These are phyloP conservation scores for Penicillium paradoxum DNA, from an alignment of 495 filamentous ascomycete genomes.

Conservation along the genomic window DNA sequence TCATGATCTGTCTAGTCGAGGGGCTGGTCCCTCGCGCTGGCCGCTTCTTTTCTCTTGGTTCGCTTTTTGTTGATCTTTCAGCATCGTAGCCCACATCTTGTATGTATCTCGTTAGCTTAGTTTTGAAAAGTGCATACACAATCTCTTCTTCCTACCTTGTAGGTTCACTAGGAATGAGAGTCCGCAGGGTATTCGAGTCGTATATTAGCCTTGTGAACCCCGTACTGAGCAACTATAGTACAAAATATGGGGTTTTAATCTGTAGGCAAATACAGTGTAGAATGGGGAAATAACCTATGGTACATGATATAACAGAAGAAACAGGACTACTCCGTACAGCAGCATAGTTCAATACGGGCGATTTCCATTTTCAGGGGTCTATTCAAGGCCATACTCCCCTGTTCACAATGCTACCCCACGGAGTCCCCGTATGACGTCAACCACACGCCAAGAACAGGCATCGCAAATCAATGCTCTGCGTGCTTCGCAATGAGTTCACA, in stretches of 20 bases:
- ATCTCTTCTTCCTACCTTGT: not conserved
- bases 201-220: too few species aligned
- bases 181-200: too few species aligned
- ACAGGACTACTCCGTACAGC: not conserved
- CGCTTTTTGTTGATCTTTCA: conserved; percentile 15
- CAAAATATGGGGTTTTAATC: not conserved
- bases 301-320: too few species aligned
- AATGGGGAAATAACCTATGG: too few species aligned
- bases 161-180: not conserved
- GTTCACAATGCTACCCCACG: not conserved
- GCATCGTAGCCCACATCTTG: conserved; percentile 16
- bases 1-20: conserved; percentile 14
- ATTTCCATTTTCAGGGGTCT: not conserved
- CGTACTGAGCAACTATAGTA: not conserved
- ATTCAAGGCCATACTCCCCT: not conserved
- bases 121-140: conserved; percentile 17
- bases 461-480: not conserved
- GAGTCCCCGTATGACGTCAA: conserved; percentile 1
- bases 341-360: not conserved
- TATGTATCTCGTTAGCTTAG: conserved; percentile 22
- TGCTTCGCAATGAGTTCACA: not conserved
- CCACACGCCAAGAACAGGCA: conserved; percentile 1
- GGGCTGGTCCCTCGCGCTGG: conserved; percentile 21
- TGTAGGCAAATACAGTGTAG: too few species aligned
- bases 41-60: conserved; percentile 22